These are phyloP conservation scores for Yamadazyma kanchanaburiensis DNA, from an alignment of 1,139 yeast genomes.

Conservation along the genomic window DNA sequence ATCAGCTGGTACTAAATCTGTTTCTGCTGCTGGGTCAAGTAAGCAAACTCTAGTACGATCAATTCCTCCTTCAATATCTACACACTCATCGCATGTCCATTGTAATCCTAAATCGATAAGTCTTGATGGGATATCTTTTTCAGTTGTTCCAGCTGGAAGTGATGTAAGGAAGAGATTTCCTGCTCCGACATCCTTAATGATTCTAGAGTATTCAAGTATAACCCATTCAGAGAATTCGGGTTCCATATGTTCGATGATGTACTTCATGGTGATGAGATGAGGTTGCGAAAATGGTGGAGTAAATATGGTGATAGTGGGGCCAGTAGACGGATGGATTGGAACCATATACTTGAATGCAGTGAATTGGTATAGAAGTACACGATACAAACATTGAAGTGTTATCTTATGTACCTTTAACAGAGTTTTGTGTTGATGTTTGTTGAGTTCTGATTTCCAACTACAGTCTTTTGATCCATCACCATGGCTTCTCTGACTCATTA, in stretches of 20 bases:
- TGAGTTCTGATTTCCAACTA: too few species aligned
- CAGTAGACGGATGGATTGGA: too few species aligned
- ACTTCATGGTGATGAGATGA: constrained; percentile 48
- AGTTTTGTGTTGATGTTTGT: too few species aligned
- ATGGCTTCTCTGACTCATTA: too few species aligned
- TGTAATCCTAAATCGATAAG: constrained; percentile 64
- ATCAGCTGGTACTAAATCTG: constrained; percentile 73
- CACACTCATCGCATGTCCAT: constrained; percentile 79
- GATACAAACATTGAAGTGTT: too few species aligned
- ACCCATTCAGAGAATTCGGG: constrained; percentile 98
- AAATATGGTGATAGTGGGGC: too few species aligned
- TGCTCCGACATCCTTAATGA: constrained; percentile 76
- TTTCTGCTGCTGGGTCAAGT: constrained; percentile 81
- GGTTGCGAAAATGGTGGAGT: background rate
- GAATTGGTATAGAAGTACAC: too few species aligned
- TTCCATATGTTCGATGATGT: constrained; percentile 96
- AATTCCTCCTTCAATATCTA: constrained; percentile 41
- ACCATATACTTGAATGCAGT: too few species aligned
- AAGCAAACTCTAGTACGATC: constrained; percentile 64
- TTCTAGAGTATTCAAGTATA: constrained; percentile 76
- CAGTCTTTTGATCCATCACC: too few species aligned
- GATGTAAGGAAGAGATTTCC: constrained; percentile 77
- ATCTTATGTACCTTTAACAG: too few species aligned
- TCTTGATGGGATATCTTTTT: constrained; percentile 60
- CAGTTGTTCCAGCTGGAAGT: constrained; percentile 61